phyloP scores from a whole-genome alignment of 2,329 filamentous ascomycete species.

The Arthroderma sp. region DNA sequence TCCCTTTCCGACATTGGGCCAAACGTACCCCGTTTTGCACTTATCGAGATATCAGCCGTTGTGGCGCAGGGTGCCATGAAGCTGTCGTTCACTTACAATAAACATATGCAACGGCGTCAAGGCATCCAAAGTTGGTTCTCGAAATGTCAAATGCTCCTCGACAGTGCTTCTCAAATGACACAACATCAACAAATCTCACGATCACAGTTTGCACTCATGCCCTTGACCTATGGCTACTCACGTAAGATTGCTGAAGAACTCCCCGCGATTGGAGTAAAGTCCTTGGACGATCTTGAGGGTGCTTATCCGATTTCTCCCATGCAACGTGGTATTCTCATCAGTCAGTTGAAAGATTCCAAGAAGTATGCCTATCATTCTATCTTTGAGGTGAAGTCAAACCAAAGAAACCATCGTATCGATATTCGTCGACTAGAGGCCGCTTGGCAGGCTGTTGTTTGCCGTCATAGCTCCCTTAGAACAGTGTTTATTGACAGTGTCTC shows the following conservation, averaged over 20 bases:
- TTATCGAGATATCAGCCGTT: slow-evolving; percentile 12
- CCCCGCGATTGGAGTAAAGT: slow-evolving; percentile 4
- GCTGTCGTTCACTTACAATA: slow-evolving; percentile 11
- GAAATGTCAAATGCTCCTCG: slow-evolving; percentile 7
- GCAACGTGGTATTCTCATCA: slow-evolving; percentile 29
- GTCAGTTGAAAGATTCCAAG: slow-evolving; percentile 26
- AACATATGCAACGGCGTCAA: slow-evolving; percentile 8
- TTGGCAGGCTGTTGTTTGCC: slow-evolving; percentile 24
- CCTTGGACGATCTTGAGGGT: slow-evolving; percentile 21
- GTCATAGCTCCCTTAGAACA: slow-evolving; percentile 26
- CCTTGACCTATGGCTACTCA: slow-evolving; percentile 9
- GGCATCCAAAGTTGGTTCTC: slow-evolving; percentile 10
- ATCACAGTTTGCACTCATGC: slow-evolving; percentile 10
- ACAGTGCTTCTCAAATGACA: not conserved
- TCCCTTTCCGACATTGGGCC: slow-evolving; percentile 11
- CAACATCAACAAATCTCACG: not conserved
- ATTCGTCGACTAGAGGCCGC: slow-evolving; percentile 21
- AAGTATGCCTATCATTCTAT: slow-evolving; percentile 29
- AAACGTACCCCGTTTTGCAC: slow-evolving; percentile 11
- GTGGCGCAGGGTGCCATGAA: slow-evolving; percentile 8
- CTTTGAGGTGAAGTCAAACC: slow-evolving; percentile 23
- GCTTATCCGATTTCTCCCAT: slow-evolving; percentile 29
- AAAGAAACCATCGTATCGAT: slow-evolving; percentile 17
- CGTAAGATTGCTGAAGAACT: slow-evolving; percentile 10
- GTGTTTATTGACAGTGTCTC: slow-evolving; percentile 26